Conservation (phyloP, 1,284 basidiomycete genomes). For the Boletus mariae region DNA sequence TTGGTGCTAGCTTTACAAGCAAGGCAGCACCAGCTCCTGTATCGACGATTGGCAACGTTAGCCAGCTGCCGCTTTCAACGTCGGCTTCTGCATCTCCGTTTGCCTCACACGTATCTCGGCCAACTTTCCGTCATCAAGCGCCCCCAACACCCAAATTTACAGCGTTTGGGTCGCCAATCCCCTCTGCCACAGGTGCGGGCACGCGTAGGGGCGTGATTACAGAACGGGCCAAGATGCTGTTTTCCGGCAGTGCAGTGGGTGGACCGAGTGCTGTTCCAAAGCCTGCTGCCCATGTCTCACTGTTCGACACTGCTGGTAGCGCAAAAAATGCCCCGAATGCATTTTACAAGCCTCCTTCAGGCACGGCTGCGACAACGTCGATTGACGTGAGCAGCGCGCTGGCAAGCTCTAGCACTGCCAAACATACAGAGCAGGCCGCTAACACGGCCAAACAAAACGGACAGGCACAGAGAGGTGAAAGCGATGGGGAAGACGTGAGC, state of each 20-base stretch:
- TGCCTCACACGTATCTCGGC: constrained; percentile 5
- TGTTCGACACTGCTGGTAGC: constrained; percentile 42
- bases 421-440: not conserved
- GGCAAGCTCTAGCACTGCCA: not conserved
- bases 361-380: not conserved
- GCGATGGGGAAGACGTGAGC: constrained; percentile 20
- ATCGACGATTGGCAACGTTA: not conserved
- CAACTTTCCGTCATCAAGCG: not conserved
- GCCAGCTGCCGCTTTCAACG: not conserved
- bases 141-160: constrained; percentile 22
- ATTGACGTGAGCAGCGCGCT: constrained; percentile 5
- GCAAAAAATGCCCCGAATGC: constrained; percentile 54
- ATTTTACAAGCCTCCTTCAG: constrained; percentile 51
- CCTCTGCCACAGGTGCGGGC: constrained; percentile 1
- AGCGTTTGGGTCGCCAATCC: constrained; percentile 24
- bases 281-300: constrained; percentile 33
- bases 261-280: constrained; percentile 14
- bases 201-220: constrained; percentile 6
- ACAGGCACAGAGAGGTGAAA: constrained; percentile 3
- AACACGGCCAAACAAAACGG: constrained; percentile 8
- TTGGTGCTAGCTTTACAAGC: constrained; percentile 2
- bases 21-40: constrained; percentile 3
- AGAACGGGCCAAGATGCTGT: constrained; percentile 19
- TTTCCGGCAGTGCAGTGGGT: constrained; percentile 8
- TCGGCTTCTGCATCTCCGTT: constrained; percentile 12